Conservation (phyloP, 1,284 basidiomycete genomes). For the Ganoderma meredithae region DNA sequence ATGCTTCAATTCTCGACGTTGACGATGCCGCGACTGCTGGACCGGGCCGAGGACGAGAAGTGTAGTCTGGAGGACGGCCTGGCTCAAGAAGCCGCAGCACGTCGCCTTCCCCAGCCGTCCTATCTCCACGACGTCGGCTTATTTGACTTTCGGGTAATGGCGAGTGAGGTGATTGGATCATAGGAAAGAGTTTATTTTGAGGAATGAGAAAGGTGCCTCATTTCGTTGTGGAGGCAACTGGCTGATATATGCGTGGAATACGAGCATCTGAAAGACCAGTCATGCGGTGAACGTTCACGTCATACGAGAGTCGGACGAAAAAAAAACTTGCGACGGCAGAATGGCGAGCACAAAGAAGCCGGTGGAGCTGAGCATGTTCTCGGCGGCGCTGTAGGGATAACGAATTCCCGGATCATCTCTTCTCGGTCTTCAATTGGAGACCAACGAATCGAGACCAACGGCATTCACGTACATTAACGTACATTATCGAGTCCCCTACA, state of each 20-base stretch:
- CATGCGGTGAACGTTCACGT: not conserved
- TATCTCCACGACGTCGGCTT: not conserved
- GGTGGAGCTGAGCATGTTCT: not conserved
- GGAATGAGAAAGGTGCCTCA: not conserved
- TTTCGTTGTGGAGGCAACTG: not conserved
- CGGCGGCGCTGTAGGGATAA: not conserved
- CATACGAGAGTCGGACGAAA: not conserved
- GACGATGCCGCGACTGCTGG: slow-evolving; percentile 28
- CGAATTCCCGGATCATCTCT: not conserved
- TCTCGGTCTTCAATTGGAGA: not conserved
- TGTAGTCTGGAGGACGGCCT: not conserved
- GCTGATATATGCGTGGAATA: not conserved
- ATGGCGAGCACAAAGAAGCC: not conserved
- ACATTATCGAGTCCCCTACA: not conserved
- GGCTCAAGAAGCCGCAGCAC: slow-evolving; percentile 1
- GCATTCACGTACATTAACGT: slow-evolving; percentile 4
- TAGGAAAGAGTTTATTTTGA: not conserved
- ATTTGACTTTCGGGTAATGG: not conserved
- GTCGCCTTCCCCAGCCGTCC: not conserved
- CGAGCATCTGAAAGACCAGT: not conserved
- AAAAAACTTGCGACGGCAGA: not conserved
- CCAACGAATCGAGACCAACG: not conserved
- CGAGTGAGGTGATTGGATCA: not conserved
- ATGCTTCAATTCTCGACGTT: slow-evolving; percentile 32
- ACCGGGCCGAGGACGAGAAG: slow-evolving; percentile 27